These are phyloP conservation scores for Collybia sp. DNA, from an alignment of 768 basidiomycete species.

Conservation along the genomic window DNA sequence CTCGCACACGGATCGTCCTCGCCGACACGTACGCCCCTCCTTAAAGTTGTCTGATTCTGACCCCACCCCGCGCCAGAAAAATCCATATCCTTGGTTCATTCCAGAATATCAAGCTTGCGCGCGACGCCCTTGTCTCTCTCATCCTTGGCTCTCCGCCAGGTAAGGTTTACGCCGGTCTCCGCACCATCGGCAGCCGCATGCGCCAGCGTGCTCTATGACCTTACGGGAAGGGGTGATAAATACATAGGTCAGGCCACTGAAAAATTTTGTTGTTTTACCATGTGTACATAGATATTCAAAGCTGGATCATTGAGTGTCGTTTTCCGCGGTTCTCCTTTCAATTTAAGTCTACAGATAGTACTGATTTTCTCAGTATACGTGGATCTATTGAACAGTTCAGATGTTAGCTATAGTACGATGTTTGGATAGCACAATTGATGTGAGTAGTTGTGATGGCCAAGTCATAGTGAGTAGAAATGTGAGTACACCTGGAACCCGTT, in stretches of 20 bases:
- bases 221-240: background rate
- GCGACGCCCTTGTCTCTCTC: slow-evolving; percentile 92
- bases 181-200: slow-evolving; percentile 90
- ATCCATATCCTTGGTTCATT: slow-evolving; percentile 99
- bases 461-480: background rate
- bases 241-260: too few species aligned
- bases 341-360: too few species aligned
- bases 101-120: slow-evolving; percentile 96
- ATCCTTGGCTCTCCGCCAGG: slow-evolving; percentile 96
- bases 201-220: slow-evolving; percentile 80
- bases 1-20: slow-evolving; percentile 94
- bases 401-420: too few species aligned
- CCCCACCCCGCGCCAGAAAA: slow-evolving; percentile 52
- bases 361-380: background rate
- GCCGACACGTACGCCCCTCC: slow-evolving; percentile 81
- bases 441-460: background rate
- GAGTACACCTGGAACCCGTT: background rate
- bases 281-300: too few species aligned
- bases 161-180: slow-evolving; percentile 85
- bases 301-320: too few species aligned
- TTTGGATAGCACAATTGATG: too few species aligned
- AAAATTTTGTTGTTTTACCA: too few species aligned
- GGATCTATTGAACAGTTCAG: too few species aligned
- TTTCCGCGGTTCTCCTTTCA: too few species aligned
- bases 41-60: background rate